A percentile compares a stretch with the other conserved stretches of the same genome.
Conservation (phyloP, 2,329 filamentous ascomycete genomes). For the Fusarium sp. region DNA sequence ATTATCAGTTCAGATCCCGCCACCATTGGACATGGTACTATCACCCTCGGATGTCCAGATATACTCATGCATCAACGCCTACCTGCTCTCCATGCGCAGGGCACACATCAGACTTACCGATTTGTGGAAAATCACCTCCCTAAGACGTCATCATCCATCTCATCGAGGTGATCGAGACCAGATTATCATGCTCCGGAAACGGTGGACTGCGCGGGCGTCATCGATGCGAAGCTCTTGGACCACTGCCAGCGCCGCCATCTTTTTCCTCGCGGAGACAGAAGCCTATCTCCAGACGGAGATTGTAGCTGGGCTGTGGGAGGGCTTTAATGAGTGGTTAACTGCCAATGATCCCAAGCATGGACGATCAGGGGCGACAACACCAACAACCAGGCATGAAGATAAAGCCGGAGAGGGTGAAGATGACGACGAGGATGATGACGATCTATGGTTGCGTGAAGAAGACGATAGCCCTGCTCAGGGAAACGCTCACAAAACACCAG, state of each 20-base stretch:
- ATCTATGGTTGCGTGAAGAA: conserved; percentile 43
- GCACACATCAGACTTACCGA: conserved; percentile 84
- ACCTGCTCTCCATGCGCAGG: conserved; percentile 83
- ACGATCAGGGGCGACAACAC: conserved; percentile 39
- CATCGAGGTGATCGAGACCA: conserved; percentile 68
- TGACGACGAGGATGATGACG: conserved; percentile 38
- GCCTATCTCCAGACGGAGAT: conserved; percentile 91
- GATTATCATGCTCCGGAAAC: conserved; percentile 67
- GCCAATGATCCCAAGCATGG: conserved; percentile 49
- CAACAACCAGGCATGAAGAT: conserved; percentile 27
- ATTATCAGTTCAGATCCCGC: conserved; percentile 75
- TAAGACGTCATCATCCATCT: conserved; percentile 78
- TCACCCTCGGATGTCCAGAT: conserved; percentile 75
- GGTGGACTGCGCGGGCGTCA: conserved; percentile 67
- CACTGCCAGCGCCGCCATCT: conserved; percentile 83
- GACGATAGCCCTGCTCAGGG: conserved; percentile 17
- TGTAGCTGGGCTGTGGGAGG: conserved; percentile 79
- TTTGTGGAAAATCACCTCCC: conserved; percentile 83
- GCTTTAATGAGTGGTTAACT: conserved; percentile 78
- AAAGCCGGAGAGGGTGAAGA: conserved; percentile 10
- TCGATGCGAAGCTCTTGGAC: conserved; percentile 88
- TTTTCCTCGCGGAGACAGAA: conserved; percentile 87
- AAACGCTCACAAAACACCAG: conserved; percentile 39
- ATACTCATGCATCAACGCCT: conserved; percentile 87
- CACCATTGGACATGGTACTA: conserved; percentile 88